Evolutionary conservation across 1,139 yeast species (phyloP), one percentile per base, ranked within the genome.

Genomic region (Suhomyces coccinellae): DNA sequence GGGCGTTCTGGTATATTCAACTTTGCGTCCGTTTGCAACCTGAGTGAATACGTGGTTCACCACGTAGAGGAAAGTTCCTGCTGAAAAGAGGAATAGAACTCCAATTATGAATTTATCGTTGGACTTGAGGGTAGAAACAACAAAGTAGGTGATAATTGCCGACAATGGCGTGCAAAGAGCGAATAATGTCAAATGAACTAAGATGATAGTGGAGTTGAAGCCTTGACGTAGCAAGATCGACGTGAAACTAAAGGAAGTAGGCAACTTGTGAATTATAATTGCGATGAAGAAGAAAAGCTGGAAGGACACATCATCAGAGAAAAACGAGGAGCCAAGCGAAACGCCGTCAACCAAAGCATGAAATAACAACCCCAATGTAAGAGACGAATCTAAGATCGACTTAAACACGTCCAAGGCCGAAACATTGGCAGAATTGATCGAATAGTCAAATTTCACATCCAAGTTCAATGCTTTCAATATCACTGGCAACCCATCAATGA

Each of bases 311-410:
- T 72, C 68, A 1, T 73, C 69, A 2, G 80, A 60, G 28, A 77
- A 66, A 37, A 80, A 73, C 0, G 87, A 73, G 0, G 87, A 79
- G 0, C 91, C 90, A 37, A 86, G 67, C 0, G 90, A 83, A n/a
- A 86, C 69, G 2, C 95, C 95, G 55, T 86, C 95, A 1, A 87
- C 80, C 5, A 81, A 56, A 0, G 88, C 81, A 57, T 86, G 95
- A 22, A 86, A 70, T 0, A 84, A 60, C 15, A 86, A 69, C 0
- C 91, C 90, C 8, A 85, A 56, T 0, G 87, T 79, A 9, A 80
- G 69, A 1, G 85, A 65, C 15, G 71, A 61, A 37, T 52, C 41
- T 10, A 61, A 30, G 6, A 66, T 48, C 2, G 71, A 66, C 26
- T 52, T 51, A 3, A 56, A 12, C 4, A 42, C 32, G 30, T 37